These are phyloP conservation scores for Fusarium dimerum DNA, from an alignment of 2,329 filamentous ascomycete genomes.

Conservation along the genomic window DNA sequence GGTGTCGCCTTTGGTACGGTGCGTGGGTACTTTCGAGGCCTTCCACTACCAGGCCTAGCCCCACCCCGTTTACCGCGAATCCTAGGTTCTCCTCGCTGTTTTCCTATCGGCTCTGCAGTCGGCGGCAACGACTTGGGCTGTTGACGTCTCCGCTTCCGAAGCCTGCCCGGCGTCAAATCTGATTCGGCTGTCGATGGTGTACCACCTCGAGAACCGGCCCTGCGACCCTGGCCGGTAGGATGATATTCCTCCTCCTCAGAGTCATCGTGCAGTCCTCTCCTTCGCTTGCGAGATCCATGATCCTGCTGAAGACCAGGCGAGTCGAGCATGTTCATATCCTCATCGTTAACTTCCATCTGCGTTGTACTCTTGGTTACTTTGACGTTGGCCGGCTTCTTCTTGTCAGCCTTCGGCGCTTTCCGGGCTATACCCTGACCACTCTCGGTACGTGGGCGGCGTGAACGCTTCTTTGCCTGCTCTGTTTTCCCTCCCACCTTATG, in stretches of 20 bases:
- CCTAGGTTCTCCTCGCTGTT: constrained; percentile 29
- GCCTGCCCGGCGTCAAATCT: constrained; percentile 25
- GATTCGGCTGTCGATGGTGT: constrained; percentile 26
- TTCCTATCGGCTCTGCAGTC: constrained; percentile 9
- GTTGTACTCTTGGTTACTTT: constrained; percentile 11
- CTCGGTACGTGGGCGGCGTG: constrained; percentile 18
- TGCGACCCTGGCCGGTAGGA: constrained; percentile 24
- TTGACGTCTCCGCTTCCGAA: constrained; percentile 27
- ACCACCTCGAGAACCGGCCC: constrained; percentile 18
- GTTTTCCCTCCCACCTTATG: constrained; percentile 37
- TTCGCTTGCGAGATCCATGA: constrained; percentile 29
- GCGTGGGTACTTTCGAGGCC: constrained; percentile 41
- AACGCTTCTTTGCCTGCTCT: constrained; percentile 29
- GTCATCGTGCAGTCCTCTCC: constrained; percentile 27
- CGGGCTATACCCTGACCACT: constrained; percentile 23
- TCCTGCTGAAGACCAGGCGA: constrained; percentile 10
- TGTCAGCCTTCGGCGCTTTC: constrained; percentile 28
- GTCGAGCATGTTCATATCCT: constrained; percentile 18
- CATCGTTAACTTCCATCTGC: constrained; percentile 7
- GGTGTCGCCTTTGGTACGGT: constrained; percentile 19
- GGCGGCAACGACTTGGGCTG: constrained; percentile 9
- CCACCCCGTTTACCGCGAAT: constrained; percentile 39
- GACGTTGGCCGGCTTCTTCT: constrained; percentile 24
- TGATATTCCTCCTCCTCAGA: constrained; percentile 34
- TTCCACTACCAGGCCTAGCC: constrained; percentile 40